Evolutionary conservation across 1,284 basidiomycete species (phyloP).

Genomic region (Takashimella koratensis): DNA sequence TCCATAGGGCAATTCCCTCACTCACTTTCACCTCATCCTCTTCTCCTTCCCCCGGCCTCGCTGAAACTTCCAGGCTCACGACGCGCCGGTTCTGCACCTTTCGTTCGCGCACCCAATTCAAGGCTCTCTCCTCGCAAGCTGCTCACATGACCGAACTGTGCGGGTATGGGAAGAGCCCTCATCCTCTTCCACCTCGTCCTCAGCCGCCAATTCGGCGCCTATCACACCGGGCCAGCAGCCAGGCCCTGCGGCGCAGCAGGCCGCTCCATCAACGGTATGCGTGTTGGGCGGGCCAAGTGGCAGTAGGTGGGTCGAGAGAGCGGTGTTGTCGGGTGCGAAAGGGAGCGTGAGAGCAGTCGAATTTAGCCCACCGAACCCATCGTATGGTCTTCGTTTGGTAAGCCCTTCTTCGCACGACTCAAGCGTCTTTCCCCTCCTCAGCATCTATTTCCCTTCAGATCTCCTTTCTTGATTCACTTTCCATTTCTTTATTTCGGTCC

Average conservation of each 20-base stretch:
- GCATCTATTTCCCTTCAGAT: too few species aligned
- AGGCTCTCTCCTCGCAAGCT: conserved; percentile 75
- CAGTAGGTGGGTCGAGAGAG: conserved; percentile 65
- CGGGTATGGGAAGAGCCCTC: conserved; percentile 77
- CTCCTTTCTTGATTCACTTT: too few species aligned
- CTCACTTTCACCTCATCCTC: not conserved
- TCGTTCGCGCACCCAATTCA: conserved; percentile 87
- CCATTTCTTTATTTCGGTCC: not conserved
- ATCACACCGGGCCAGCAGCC: conserved; percentile 10
- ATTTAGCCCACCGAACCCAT: conserved; percentile 67
- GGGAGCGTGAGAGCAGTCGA: conserved; percentile 78
- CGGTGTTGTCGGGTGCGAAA: conserved; percentile 72
- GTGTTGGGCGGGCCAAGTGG: not conserved
- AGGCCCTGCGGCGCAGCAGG: too few species aligned
- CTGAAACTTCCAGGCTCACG: conserved; percentile 71
- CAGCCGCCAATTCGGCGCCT: not conserved
- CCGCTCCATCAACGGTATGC: too few species aligned
- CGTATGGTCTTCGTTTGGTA: conserved; percentile 81
- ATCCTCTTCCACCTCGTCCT: not conserved
- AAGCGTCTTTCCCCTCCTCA: too few species aligned
- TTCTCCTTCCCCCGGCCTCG: not conserved
- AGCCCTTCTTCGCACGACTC: conserved; percentile 45
- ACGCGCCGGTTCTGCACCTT: conserved; percentile 75
- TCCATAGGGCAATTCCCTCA: not conserved
- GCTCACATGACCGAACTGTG: conserved; percentile 80